Base-by-base conservation (phyloP, 1,284 basidiomycete genomes). In the Puccinia sorghi region DNA sequence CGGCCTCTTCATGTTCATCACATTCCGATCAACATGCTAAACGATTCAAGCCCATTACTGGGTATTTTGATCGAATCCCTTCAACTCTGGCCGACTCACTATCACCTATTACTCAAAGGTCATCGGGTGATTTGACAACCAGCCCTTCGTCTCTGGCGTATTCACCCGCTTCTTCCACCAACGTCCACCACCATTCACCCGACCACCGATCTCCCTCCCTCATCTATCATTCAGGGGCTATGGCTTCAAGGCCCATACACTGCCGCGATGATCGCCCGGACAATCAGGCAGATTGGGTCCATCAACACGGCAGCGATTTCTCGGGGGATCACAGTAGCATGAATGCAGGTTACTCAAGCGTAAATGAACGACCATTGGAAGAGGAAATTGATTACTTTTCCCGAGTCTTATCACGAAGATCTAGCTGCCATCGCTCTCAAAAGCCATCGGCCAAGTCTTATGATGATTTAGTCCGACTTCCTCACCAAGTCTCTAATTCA, bases 401-500 rank as follows among this genome's bases (percentile, higher is more conserved):
- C 22, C 13, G 39, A 25, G 48, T 52, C 32, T n/a, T 50, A 52
- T 72, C 70, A 57, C 5, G n/a, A 72, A 72, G 52, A 52, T 27
- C 37, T 39, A 32, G 22, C 17, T 39, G 32, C 56, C n/a, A 56
- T 41, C 43, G 50, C n/a, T 27, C 22, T 25, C 50, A 41, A 9
- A 32, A 27, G 12, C 52, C 41, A 27, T 32, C 37, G 17, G 15
- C 41, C 46, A 3, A 59, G 5, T 64, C 59, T 27, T 48, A 75
- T 52, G 72, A 75, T 15, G 59, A 66, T 75, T 27, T 75, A n/a
- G n/a, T 75, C 39, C 41, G 72, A 22, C 61, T 39, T 54, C 64
- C 72, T 27, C 72, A 75, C 25, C 57, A 75, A 66, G 61, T 75
- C 46, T 66, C 72, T 7, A 61, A 48, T 61, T 32, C 37, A 37